Evolutionary conservation across 2,329 filamentous ascomycete species (phyloP).

Genomic region (Trichoderma sp.): DNA sequence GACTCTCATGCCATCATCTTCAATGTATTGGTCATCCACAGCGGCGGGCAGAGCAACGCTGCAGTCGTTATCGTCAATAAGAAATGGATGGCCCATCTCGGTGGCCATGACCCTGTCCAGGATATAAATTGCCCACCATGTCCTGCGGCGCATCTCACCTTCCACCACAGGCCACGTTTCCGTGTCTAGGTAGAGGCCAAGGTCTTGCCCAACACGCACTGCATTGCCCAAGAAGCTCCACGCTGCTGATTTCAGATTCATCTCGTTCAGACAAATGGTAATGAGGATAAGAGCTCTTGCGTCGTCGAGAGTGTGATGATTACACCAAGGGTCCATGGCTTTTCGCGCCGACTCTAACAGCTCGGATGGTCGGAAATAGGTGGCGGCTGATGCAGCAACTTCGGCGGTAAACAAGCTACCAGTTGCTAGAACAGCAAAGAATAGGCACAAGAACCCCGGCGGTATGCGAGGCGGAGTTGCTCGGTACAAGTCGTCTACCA

Average conservation of each 20-base stretch:
- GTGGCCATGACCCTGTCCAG: conserved; percentile 79
- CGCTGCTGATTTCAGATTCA: conserved; percentile 79
- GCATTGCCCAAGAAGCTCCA: conserved; percentile 83
- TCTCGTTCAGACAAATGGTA: conserved; percentile 77
- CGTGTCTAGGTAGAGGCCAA: conserved; percentile 75
- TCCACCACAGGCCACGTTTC: conserved; percentile 73
- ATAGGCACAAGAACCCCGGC: conserved; percentile 71
- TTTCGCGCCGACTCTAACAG: conserved; percentile 70
- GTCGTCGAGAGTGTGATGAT: conserved; percentile 73
- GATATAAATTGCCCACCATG: conserved; percentile 94
- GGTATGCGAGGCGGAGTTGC: conserved; percentile 57
- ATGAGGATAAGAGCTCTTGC: conserved; percentile 69
- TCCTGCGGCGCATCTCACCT: conserved; percentile 77
- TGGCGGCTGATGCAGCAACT: conserved; percentile 49
- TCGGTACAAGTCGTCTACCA: conserved; percentile 75
- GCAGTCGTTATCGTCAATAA: conserved; percentile 87
- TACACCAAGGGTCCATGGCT: conserved; percentile 76
- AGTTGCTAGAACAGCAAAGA: conserved; percentile 80
- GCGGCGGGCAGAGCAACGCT: conserved; percentile 76
- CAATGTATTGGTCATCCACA: conserved; percentile 76
- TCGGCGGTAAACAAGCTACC: conserved; percentile 71
- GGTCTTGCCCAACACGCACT: conserved; percentile 76
- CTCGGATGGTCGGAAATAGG: conserved; percentile 51
- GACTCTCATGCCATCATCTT: conserved; percentile 53
- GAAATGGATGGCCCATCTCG: conserved; percentile 74